Evolutionary conservation across 2,329 filamentous ascomycete species (phyloP).

Genomic region (Ophiosphaerella narmari): DNA sequence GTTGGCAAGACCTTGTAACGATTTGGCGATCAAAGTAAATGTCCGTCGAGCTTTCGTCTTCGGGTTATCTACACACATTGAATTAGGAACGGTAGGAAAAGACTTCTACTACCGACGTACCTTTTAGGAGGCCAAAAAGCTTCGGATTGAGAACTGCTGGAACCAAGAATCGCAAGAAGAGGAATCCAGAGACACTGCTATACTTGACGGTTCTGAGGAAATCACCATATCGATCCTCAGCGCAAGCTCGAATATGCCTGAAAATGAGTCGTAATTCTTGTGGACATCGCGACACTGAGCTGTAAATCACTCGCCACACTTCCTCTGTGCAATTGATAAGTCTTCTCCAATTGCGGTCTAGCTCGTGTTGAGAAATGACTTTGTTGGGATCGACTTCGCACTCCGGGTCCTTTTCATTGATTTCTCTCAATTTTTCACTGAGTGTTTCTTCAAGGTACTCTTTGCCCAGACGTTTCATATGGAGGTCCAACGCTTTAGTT

Average conservation of each 20-base stretch:
- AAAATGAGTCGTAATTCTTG: conserved; percentile 83
- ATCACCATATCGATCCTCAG: conserved; percentile 92
- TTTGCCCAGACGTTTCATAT: conserved; percentile 92
- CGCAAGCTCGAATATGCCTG: conserved; percentile 88
- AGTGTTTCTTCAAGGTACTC: conserved; percentile 90
- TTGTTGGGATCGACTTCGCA: conserved; percentile 95
- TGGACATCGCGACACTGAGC: conserved; percentile 75
- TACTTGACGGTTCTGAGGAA: conserved; percentile 88
- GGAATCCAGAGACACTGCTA: conserved; percentile 91
- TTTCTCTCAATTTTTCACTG: conserved; percentile 82
- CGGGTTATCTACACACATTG: conserved; percentile 68
- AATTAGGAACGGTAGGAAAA: conserved; percentile 10
- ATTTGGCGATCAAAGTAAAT: conserved; percentile 89
- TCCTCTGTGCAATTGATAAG: conserved; percentile 77
- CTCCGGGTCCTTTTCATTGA: conserved; percentile 87
- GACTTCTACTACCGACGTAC: conserved; percentile 46
- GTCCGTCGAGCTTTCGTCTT: conserved; percentile 82
- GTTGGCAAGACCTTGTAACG: conserved; percentile 87
- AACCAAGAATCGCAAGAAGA: conserved; percentile 94
- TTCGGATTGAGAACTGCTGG: conserved; percentile 96
- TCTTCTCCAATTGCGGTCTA: conserved; percentile 81
- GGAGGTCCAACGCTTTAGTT: conserved; percentile 89
- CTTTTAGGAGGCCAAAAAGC: conserved; percentile 81
- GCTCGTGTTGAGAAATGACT: conserved; percentile 67
- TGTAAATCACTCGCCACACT: conserved; percentile 82